Conservation (phyloP, 2,329 filamentous ascomycete species). For the Colletotrichum echinochloae region DNA sequence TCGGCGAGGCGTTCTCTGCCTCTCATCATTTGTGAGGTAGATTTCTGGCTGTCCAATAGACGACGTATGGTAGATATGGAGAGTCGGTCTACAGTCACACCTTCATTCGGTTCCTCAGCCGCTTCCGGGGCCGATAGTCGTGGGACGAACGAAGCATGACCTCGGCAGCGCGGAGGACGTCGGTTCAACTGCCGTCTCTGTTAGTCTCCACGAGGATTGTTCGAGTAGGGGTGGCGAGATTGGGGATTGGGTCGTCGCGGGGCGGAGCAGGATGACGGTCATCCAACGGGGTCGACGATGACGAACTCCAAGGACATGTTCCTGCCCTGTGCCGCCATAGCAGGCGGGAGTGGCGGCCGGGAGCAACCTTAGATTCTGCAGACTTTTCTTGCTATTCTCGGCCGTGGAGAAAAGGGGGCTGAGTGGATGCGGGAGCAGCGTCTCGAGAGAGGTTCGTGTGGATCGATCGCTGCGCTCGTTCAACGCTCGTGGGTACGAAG, state of each 20-base stretch:
- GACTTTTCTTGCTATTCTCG: conserved; percentile 19
- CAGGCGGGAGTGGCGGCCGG: conserved; percentile 34
- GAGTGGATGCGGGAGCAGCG: background rate
- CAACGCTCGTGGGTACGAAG: background rate
- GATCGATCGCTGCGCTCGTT: conserved; percentile 10
- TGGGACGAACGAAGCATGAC: background rate
- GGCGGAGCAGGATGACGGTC: conserved; percentile 12
- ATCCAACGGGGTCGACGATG: conserved; percentile 12
- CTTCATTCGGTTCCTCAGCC: background rate
- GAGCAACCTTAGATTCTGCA: conserved; percentile 27
- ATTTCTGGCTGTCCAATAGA: background rate
- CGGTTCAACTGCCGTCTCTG: background rate
- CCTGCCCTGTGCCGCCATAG: background rate
- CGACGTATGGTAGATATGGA: background rate
- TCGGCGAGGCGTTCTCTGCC: background rate
- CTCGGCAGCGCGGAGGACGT: background rate
- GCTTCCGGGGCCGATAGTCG: background rate
- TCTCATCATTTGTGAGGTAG: background rate
- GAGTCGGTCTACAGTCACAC: background rate
- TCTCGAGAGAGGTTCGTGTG: conserved; percentile 14
- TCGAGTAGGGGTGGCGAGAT: background rate
- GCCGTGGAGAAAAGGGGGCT: conserved; percentile 5
- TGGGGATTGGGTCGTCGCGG: conserved; percentile 1
- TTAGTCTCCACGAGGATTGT: background rate
- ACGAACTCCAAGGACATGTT: background rate